These are phyloP conservation scores for Candida suzukii DNA, from an alignment of 805 yeast species.

Conservation along the genomic window DNA sequence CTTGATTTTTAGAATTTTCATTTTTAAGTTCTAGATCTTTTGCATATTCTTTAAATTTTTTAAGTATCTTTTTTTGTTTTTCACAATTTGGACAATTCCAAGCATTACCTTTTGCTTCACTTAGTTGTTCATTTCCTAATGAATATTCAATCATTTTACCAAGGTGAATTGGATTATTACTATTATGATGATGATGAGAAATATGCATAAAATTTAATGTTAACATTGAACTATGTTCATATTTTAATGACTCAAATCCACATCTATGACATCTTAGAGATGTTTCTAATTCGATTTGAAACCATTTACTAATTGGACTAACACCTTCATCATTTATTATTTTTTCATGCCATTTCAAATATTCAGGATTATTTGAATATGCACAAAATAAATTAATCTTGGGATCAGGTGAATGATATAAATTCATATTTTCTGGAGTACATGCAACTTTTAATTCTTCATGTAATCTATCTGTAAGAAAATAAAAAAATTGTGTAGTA, in stretches of 20 bases:
- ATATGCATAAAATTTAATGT: conserved; percentile 15
- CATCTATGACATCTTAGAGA: conserved; percentile 58
- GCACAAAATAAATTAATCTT: conserved; percentile 17
- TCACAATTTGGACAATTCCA: conserved; percentile 79
- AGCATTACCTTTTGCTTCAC: conserved; percentile 61
- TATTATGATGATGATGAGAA: conserved; percentile 15
- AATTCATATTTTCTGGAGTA: conserved; percentile 12
- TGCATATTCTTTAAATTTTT: conserved; percentile 5
- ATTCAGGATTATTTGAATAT: conserved; percentile 33
- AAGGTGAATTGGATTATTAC: conserved; percentile 25
- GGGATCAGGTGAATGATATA: conserved; percentile 16
- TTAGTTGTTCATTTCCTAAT: conserved; percentile 55
- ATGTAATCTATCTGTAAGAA: conserved; percentile 60
- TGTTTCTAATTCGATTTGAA: conserved; percentile 71
- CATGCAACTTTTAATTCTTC: conserved; percentile 42
- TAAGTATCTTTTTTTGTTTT: conserved; percentile 15
- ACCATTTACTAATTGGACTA: conserved; percentile 58
- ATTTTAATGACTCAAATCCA: conserved; percentile 51
- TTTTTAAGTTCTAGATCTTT: not conserved
- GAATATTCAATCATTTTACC: conserved; percentile 60
- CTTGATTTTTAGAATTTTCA: not conserved
- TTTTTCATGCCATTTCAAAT: conserved; percentile 53
- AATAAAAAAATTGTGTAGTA: conserved; percentile 68
- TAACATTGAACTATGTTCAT: conserved; percentile 28
- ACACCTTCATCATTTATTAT: conserved; percentile 49